phyloP scores from a whole-genome alignment of 129 eudicot species.

The Tagetes erecta region DNA sequence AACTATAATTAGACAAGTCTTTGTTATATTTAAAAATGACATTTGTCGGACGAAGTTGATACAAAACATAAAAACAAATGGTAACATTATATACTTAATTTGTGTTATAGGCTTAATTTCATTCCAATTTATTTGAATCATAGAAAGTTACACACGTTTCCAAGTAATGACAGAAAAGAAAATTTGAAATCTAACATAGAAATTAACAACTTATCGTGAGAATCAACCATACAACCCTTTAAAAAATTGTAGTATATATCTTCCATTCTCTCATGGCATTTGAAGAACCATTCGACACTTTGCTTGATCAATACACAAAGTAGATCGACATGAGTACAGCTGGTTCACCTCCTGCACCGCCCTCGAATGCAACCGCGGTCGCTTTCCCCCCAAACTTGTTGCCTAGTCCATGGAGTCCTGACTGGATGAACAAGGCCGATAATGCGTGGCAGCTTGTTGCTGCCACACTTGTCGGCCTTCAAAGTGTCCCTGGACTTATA shows the following conservation, averaged over 20 bases:
- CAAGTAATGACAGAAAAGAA: neutral
- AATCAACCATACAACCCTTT: conserved; percentile 11
- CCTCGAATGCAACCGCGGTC: neutral
- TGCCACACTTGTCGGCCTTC: conserved; percentile 41
- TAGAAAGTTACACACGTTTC: conserved; percentile 3
- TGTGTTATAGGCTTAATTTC: neutral
- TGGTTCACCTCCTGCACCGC: neutral
- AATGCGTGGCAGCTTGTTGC: conserved; percentile 42
- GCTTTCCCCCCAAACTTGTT: conserved; percentile 27
- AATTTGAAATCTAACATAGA: neutral
- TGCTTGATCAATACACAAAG: neutral
- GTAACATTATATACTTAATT: too few species aligned
- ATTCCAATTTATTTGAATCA: conserved; percentile 7
- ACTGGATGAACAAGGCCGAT: conserved; percentile 42
- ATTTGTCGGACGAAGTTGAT: too few species aligned
- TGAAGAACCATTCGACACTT: neutral
- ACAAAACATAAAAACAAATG: too few species aligned
- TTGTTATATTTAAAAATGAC: too few species aligned
- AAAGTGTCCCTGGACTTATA: conserved; percentile 41
- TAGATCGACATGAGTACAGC: conserved; percentile 5
- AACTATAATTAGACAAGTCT: too few species aligned
- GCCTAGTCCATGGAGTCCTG: conserved; percentile 22
- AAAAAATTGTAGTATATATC: neutral
- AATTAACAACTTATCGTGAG: conserved; percentile 24
- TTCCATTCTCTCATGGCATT: neutral